Conservation (phyloP, 345 rosid genomes). For the Noccaea bulbosa region DNA sequence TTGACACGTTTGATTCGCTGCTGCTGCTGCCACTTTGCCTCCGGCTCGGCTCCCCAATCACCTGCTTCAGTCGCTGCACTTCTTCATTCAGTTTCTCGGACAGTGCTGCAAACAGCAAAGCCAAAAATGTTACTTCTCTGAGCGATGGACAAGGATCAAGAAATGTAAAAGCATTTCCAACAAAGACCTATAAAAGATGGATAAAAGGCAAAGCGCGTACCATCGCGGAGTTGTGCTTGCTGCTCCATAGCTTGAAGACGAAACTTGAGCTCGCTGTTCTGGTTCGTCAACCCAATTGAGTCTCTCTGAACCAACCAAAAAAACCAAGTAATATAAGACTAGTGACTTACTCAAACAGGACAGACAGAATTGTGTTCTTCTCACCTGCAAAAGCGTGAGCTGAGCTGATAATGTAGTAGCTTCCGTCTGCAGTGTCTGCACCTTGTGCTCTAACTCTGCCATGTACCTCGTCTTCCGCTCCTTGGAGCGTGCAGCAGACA, state of each 20-base stretch:
- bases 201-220: slow-evolving; percentile 27
- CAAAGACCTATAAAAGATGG: no score
- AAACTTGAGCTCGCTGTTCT: slow-evolving; percentile 64
- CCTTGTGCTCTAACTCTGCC: slow-evolving; percentile 81
- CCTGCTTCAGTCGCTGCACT: slow-evolving; percentile 50
- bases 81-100: slow-evolving; percentile 54
- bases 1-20: slow-evolving; percentile 22
- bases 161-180: no score
- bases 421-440: slow-evolving; percentile 82
- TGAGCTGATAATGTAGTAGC: slow-evolving; percentile 85
- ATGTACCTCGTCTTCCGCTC: slow-evolving; percentile 80
- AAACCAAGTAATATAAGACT: slow-evolving; percentile 11
- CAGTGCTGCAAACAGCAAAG: slow-evolving; percentile 44
- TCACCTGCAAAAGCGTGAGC: slow-evolving; percentile 76
- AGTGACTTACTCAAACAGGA: slow-evolving; percentile 2
- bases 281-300: slow-evolving; percentile 48
- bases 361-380: background rate
- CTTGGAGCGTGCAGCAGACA: slow-evolving; percentile 87
- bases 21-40: slow-evolving; percentile 33
- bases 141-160: slow-evolving; percentile 2
- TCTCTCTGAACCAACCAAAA: slow-evolving; percentile 50
- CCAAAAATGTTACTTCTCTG: background rate
- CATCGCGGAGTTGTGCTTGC: slow-evolving; percentile 64
- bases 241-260: slow-evolving; percentile 72
- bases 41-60: slow-evolving; percentile 47